These are phyloP conservation scores for Benincasa hispida DNA, from an alignment of 306 rosid genomes.

Conservation along the genomic window DNA sequence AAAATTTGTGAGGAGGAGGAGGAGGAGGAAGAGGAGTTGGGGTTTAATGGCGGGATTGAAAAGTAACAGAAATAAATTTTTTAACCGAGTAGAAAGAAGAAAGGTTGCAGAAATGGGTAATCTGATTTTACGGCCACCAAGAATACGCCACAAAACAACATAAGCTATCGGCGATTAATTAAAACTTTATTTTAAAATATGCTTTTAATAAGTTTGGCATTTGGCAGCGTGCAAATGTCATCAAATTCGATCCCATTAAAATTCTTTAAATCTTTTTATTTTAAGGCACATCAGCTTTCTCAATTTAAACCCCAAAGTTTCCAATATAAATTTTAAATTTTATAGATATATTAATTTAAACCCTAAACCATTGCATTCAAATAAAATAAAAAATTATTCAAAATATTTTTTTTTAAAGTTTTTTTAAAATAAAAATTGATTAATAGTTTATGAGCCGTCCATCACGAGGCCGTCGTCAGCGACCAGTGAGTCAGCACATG, in stretches of 20 bases:
- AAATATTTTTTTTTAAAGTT: too few species aligned
- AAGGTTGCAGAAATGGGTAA: neutral
- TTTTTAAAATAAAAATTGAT: too few species aligned
- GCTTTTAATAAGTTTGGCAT: neutral
- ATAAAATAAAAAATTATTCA: too few species aligned
- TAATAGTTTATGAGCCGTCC: too few species aligned
- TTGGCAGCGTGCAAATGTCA: neutral
- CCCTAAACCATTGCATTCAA: too few species aligned
- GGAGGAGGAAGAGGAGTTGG: neutral
- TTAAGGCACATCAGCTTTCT: too few species aligned
- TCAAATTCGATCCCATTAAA: neutral
- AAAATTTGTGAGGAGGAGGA: too few species aligned
- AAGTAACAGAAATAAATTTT: neutral
- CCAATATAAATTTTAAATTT: too few species aligned
- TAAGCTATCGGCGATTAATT: neutral
- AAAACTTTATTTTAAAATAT: neutral
- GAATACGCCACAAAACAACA: neutral
- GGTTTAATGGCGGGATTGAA: slow-evolving; percentile 3
- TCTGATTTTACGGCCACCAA: neutral
- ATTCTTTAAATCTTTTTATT: too few species aligned
- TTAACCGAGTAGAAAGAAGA: neutral
- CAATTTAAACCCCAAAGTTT: too few species aligned
- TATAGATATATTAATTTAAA: too few species aligned
- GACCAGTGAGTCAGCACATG: neutral
- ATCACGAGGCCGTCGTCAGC: neutral